Evolutionary conservation across 2,329 filamentous ascomycete species (phyloP).

Genomic region (Trichoderma lentiforme): DNA sequence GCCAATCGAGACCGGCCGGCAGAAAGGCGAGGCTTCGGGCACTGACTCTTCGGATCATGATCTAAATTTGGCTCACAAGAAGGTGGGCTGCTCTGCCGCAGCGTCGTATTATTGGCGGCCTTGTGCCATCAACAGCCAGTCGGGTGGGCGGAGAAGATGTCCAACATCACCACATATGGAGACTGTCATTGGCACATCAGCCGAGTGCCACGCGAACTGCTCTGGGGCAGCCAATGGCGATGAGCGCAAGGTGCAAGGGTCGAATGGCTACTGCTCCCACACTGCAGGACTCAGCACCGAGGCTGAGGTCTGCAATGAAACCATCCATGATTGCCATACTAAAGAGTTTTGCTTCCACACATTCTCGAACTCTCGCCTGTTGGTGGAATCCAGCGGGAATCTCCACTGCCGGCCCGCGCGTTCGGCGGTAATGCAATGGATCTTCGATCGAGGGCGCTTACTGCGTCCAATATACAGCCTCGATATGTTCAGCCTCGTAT

Average conservation of each 20-base stretch:
- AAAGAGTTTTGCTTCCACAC: neutral
- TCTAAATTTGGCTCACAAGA: constrained; percentile 5
- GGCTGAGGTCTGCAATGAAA: constrained; percentile 14
- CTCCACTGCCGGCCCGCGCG: neutral
- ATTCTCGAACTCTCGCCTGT: neutral
- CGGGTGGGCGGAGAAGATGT: neutral
- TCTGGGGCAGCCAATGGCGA: neutral
- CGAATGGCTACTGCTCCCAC: neutral
- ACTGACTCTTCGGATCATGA: neutral
- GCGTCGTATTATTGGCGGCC: constrained; percentile 3
- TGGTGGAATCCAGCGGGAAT: neutral
- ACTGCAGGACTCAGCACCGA: constrained; percentile 15
- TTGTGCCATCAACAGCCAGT: neutral
- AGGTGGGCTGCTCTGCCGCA: neutral
- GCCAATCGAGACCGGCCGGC: neutral
- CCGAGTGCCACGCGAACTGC: neutral
- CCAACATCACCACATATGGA: neutral
- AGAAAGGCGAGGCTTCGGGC: neutral
- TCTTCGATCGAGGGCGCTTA: constrained; percentile 11
- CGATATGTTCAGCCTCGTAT: constrained; percentile 13
- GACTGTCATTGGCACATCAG: neutral
- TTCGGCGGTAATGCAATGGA: neutral
- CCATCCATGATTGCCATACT: neutral
- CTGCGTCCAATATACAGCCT: constrained; percentile 6
- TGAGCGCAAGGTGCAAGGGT: neutral